A percentile compares a stretch with the other conserved stretches of the same genome.
These are phyloP conservation scores for Salvia sclarea DNA, from an alignment of 305 asterid species.

Conservation along the genomic window DNA sequence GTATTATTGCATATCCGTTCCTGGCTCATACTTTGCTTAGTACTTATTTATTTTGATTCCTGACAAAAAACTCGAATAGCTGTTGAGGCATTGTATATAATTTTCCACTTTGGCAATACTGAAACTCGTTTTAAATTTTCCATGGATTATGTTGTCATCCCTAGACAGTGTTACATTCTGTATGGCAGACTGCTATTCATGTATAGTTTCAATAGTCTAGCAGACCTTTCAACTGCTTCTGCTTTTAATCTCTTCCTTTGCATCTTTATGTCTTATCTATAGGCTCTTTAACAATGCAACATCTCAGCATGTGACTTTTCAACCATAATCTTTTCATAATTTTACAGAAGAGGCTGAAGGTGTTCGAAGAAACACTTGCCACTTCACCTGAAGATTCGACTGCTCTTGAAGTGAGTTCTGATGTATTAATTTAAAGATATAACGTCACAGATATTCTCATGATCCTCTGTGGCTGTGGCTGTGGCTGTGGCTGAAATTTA, in stretches of 20 bases:
- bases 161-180: slow-evolving; percentile 11
- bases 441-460: not conserved
- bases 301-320: slow-evolving; percentile 13
- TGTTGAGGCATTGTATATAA: not conserved
- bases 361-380: slow-evolving; percentile 68
- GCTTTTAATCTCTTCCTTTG: not conserved
- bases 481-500: not conserved
- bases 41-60: slow-evolving; percentile 15
- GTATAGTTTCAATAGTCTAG: not conserved
- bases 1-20: slow-evolving; percentile 14
- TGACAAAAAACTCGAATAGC: slow-evolving; percentile 10
- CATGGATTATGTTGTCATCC: slow-evolving; percentile 18
- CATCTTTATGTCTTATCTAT: slow-evolving; percentile 3
- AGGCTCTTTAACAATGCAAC: slow-evolving; percentile 18
- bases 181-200: not conserved
- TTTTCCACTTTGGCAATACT: slow-evolving; percentile 14
- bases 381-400: slow-evolving; percentile 65
- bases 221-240: slow-evolving; percentile 20
- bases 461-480: not conserved
- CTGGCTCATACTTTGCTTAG: slow-evolving; percentile 18
- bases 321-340: slow-evolving; percentile 22
- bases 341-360: slow-evolving; percentile 75
- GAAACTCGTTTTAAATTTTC: not conserved
- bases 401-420: slow-evolving; percentile 83
- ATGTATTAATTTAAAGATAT: slow-evolving; percentile 24